Evolutionary conservation across 2,329 filamentous ascomycete species (phyloP).

Genomic region (Diaporthe citrichinensis): DNA sequence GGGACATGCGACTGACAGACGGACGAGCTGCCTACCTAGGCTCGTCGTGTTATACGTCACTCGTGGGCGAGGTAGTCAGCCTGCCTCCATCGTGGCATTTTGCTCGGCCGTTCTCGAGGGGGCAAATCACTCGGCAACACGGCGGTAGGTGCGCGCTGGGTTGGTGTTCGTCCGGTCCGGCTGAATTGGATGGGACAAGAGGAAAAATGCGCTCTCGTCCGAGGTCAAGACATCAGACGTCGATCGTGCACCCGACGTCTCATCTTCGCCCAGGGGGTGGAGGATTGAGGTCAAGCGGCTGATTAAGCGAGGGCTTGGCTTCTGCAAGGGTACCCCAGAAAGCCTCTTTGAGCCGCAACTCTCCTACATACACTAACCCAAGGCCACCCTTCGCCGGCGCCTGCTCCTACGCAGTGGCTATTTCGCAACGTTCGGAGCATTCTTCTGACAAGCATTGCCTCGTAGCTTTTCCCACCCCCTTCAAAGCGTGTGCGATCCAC

Average conservation of each 20-base stretch:
- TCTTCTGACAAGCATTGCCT: slow-evolving; percentile 20
- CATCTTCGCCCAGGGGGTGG: not conserved
- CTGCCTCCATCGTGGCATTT: slow-evolving; percentile 21
- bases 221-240: slow-evolving; percentile 38
- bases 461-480: not conserved
- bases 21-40: no score
- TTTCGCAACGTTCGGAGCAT: slow-evolving; percentile 19
- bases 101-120: slow-evolving; percentile 12
- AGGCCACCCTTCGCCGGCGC: slow-evolving; percentile 17
- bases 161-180: slow-evolving; percentile 27
- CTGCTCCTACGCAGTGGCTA: slow-evolving; percentile 18
- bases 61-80: not conserved
- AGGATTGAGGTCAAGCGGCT: slow-evolving; percentile 19
- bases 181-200: slow-evolving; percentile 25
- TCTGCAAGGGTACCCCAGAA: slow-evolving; percentile 2
- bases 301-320: slow-evolving; percentile 35
- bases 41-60: not conserved
- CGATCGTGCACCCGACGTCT: slow-evolving; percentile 39
- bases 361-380: not conserved
- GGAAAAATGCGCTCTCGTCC: slow-evolving; percentile 17
- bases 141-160: not conserved
- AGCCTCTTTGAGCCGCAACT: slow-evolving; percentile 28
- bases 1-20: not conserved
- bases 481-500: not conserved
- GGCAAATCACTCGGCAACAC: not conserved